These are phyloP conservation scores for Botrytis hyacinthi DNA, from an alignment of 2,329 filamentous ascomycete genomes.

Conservation along the genomic window DNA sequence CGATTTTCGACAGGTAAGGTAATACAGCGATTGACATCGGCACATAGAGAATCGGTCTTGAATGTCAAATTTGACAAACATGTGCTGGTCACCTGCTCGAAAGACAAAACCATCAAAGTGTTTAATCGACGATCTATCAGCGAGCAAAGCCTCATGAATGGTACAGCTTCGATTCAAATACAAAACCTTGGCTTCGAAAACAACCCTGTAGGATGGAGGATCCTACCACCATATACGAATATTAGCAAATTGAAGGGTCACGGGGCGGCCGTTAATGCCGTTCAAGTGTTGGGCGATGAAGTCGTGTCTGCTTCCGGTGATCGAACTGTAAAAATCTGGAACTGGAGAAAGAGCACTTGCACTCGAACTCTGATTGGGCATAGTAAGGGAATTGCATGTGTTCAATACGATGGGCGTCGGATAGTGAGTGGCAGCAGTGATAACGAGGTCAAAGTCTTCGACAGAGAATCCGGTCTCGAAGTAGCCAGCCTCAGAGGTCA, in stretches of 20 bases:
- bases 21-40: slow-evolving; percentile 70
- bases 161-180: slow-evolving; percentile 52
- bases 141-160: slow-evolving; percentile 51
- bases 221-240: slow-evolving; percentile 66
- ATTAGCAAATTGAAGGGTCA: slow-evolving; percentile 82
- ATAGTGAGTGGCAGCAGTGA: slow-evolving; percentile 97
- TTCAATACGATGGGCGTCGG: slow-evolving; percentile 90
- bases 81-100: slow-evolving; percentile 93
- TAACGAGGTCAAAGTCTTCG: slow-evolving; percentile 93
- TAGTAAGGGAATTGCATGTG: slow-evolving; percentile 92
- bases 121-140: slow-evolving; percentile 79
- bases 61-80: slow-evolving; percentile 91
- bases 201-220: slow-evolving; percentile 47
- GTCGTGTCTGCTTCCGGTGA: slow-evolving; percentile 96
- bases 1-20: slow-evolving; percentile 85
- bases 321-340: slow-evolving; percentile 91
- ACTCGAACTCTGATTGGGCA: slow-evolving; percentile 80
- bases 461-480: slow-evolving; percentile 79
- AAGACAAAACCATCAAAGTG: slow-evolving; percentile 94
- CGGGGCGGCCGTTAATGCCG: slow-evolving; percentile 89
- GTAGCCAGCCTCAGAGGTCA: slow-evolving; percentile 86
- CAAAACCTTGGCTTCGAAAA: slow-evolving; percentile 55
- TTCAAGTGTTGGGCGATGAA: slow-evolving; percentile 81
- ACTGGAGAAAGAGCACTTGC: slow-evolving; percentile 76
- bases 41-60: slow-evolving; percentile 86